These are phyloP conservation scores for Candida smagusa DNA, from an alignment of 1,139 yeast genomes.

Conservation along the genomic window DNA sequence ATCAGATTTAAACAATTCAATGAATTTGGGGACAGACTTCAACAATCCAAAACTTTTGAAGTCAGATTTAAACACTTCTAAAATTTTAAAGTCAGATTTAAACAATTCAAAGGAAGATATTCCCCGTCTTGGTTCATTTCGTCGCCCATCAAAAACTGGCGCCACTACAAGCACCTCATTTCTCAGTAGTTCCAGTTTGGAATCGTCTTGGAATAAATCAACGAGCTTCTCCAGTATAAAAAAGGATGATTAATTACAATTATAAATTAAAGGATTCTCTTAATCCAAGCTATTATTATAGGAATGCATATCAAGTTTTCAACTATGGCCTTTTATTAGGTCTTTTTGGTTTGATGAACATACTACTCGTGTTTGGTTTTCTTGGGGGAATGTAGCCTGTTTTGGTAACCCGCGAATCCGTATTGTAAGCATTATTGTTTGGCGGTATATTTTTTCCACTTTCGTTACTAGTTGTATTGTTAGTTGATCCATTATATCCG, in stretches of 20 bases:
- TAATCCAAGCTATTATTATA: no score
- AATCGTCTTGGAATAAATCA: not conserved
- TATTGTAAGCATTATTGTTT: no score
- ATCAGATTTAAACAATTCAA: not conserved
- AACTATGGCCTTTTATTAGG: not conserved
- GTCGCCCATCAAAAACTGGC: not conserved
- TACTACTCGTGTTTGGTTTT: not conserved
- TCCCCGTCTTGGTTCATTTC: not conserved
- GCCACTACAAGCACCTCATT: constrained; percentile 3
- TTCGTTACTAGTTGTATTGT: no score
- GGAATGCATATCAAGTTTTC: no score
- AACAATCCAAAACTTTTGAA: no score
- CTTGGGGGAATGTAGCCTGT: no score
- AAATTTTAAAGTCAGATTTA: not conserved
- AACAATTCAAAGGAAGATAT: not conserved
- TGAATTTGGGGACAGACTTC: not conserved
- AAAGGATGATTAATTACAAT: not conserved
- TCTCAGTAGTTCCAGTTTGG: not conserved
- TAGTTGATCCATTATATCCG: no score
- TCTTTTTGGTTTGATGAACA: not conserved
- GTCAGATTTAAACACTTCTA: not conserved
- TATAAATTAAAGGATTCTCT: no score
- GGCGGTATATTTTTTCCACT: no score
- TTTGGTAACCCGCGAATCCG: no score
- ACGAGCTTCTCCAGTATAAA: not conserved